Conservation (phyloP, 371 early-diverging fungal genomes). For the Furculomyces boomerangus region DNA sequence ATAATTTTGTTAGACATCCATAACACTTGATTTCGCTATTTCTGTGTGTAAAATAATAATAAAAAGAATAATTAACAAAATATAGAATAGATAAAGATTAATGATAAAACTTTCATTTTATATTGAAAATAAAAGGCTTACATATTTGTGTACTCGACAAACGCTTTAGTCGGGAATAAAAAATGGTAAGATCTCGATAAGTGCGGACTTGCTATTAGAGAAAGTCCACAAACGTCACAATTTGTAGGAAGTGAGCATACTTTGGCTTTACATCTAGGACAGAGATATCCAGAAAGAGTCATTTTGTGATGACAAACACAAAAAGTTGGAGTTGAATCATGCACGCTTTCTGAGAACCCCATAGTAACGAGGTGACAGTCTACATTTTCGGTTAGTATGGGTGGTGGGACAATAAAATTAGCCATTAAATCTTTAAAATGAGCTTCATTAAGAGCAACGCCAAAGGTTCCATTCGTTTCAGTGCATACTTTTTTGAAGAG, state of each 20-base stretch:
- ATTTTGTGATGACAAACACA: conserved; percentile 74
- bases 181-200: conserved; percentile 91
- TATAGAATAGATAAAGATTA: not conserved
- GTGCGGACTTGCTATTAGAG: conserved; percentile 79
- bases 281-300: conserved; percentile 62
- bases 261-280: conserved; percentile 70
- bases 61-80: not conserved
- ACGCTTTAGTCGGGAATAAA: conserved; percentile 51
- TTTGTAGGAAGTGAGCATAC: conserved; percentile 84
- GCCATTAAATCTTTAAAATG: conserved; percentile 62
- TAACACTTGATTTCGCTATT: not conserved
- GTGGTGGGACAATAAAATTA: conserved; percentile 67
- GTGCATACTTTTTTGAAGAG: conserved; percentile 53
- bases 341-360: conserved; percentile 71
- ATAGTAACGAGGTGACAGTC: conserved; percentile 59
- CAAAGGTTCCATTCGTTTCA: conserved; percentile 65
- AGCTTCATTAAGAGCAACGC: conserved; percentile 67
- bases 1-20: not conserved
- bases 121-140: not conserved
- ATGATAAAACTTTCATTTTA: too few relatives aligned
- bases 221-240: conserved; percentile 82
- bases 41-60: not conserved
- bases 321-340: conserved; percentile 36
- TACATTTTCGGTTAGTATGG: conserved; percentile 32
- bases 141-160: not conserved